Percentiles rank a stretch among this genome's conserved stretches.
Evolutionary conservation across 1,284 basidiomycete species (phyloP).

Genomic region (Albatrellus sp.): DNA sequence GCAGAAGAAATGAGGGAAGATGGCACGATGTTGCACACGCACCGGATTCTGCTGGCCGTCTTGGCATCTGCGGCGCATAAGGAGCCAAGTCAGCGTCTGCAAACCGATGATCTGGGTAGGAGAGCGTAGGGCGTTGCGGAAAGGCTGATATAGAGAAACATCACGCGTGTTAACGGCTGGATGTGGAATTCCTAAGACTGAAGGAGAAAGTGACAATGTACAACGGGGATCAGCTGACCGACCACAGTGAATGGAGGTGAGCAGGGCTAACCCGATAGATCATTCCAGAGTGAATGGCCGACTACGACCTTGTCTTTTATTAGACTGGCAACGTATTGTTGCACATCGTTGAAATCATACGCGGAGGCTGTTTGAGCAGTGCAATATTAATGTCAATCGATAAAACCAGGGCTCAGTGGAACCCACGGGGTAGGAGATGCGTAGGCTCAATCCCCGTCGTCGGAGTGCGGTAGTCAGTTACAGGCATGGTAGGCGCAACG

Average conservation of each 20-base stretch:
- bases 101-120: slow-evolving; percentile 58
- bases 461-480: slow-evolving; percentile 61
- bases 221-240: background rate
- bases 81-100: slow-evolving; percentile 65
- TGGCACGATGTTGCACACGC: slow-evolving; percentile 17
- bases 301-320: slow-evolving; percentile 58
- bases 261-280: slow-evolving; percentile 48
- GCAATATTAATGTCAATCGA: slow-evolving; percentile 1
- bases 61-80: slow-evolving; percentile 66
- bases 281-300: slow-evolving; percentile 67
- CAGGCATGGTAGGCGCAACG: slow-evolving; percentile 55
- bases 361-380: slow-evolving; percentile 29
- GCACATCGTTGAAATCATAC: slow-evolving; percentile 44
- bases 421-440: slow-evolving; percentile 27
- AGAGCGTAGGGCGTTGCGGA: slow-evolving; percentile 37
- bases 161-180: slow-evolving; percentile 71
- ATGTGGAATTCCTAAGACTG: slow-evolving; percentile 74
- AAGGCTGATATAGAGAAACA: slow-evolving; percentile 69
- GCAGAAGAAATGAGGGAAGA: background rate
- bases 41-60: slow-evolving; percentile 61
- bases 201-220: slow-evolving; percentile 4
- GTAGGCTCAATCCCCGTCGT: slow-evolving; percentile 55
- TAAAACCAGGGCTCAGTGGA: background rate
- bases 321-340: slow-evolving; percentile 46
- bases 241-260: background rate